phyloP scores from a whole-genome alignment of 1,284 basidiomycete genomes.

The Ustilago sp. region DNA sequence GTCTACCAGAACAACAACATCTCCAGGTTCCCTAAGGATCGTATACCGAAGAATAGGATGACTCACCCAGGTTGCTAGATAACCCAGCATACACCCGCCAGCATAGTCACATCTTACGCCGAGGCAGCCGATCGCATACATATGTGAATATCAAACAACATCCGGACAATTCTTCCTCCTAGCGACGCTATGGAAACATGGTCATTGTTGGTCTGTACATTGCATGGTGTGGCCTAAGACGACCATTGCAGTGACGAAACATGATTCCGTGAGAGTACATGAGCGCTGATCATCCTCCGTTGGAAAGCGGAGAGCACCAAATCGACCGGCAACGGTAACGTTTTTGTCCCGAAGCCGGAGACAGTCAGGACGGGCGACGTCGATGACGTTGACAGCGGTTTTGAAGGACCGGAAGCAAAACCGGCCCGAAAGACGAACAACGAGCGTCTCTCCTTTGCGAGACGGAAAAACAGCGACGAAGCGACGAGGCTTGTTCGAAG shows the following conservation, averaged over 20 bases:
- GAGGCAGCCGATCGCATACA: neutral
- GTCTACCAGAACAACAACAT: constrained; percentile 64
- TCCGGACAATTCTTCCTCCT: neutral
- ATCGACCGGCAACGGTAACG: too few species aligned
- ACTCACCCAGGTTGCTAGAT: constrained; percentile 22
- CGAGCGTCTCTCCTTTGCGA: neutral
- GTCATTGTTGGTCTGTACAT: neutral
- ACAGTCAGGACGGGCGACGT: too few species aligned
- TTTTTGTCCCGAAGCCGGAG: too few species aligned
- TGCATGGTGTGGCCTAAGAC: neutral
- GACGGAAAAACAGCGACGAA: neutral
- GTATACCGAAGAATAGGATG: constrained; percentile 48
- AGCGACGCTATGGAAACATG: neutral
- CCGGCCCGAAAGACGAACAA: too few species aligned
- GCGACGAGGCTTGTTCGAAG: too few species aligned
- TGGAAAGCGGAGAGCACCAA: neutral
- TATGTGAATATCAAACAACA: constrained; percentile 2
- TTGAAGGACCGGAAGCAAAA: too few species aligned
- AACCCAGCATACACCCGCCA: neutral
- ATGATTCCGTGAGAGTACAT: neutral
- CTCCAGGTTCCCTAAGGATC: constrained; percentile 51
- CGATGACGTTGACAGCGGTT: too few species aligned
- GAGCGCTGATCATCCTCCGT: neutral
- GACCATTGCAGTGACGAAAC: neutral
- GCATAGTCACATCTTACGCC: neutral